Conservation (phyloP, 2,329 filamentous ascomycete genomes). For the Aspergillus sp. region DNA sequence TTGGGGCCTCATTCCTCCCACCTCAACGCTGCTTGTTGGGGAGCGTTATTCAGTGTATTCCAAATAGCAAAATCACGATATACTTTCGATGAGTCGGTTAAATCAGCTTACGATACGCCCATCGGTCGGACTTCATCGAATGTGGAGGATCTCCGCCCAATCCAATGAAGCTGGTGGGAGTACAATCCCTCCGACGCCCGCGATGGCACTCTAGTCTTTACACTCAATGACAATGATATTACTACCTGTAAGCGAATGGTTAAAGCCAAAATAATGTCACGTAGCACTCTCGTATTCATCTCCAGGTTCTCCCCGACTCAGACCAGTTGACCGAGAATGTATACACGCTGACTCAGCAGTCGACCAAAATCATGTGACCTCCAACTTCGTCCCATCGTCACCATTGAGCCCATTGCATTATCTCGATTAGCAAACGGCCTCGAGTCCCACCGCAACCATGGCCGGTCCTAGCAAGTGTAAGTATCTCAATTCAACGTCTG, state of each 20-base stretch:
- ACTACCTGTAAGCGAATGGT: too few species aligned
- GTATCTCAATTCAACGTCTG: conserved; percentile 10
- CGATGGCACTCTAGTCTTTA: background rate
- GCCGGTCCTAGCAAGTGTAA: conserved; percentile 52
- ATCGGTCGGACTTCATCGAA: background rate
- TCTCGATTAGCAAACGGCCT: conserved; percentile 1
- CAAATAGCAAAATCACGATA: background rate
- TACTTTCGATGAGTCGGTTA: background rate
- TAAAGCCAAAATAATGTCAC: too few species aligned
- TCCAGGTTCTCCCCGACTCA: too few species aligned
- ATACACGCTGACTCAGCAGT: conserved; percentile 9
- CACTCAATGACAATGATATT: too few species aligned
- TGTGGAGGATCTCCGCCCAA: conserved; percentile 1
- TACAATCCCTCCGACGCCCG: background rate
- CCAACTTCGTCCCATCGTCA: conserved; percentile 15
- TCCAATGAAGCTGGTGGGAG: background rate
- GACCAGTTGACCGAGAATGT: too few species aligned
- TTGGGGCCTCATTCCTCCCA: background rate
- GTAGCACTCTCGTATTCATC: too few species aligned
- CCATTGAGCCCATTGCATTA: conserved; percentile 8
- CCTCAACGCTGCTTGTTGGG: background rate
- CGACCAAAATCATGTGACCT: conserved; percentile 11
- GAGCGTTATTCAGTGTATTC: background rate
- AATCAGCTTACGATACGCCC: background rate
- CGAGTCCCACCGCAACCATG: conserved; percentile 40